phyloP scores from a whole-genome alignment of 83 land plant genomes.

The Picea abies region DNA sequence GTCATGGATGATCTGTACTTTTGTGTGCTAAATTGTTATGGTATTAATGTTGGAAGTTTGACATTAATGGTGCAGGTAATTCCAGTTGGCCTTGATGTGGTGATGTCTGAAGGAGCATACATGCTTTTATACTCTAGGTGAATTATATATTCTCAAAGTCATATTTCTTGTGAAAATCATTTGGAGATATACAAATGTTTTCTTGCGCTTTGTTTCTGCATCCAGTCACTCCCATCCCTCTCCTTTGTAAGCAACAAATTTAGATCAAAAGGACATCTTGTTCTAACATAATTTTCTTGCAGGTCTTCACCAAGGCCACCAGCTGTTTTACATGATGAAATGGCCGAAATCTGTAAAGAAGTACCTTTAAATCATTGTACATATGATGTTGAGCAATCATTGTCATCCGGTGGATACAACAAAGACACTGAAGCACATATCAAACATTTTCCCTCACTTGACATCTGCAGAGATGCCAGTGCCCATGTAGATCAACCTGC shows the following conservation, averaged over 20 bases:
- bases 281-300: background rate
- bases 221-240: background rate
- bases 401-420: background rate
- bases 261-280: background rate
- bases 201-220: constrained; percentile 2
- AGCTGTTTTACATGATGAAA: background rate
- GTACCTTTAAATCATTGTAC: background rate
- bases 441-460: background rate
- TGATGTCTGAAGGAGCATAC: constrained; percentile 26
- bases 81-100: constrained; percentile 19
- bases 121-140: constrained; percentile 37
- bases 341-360: background rate
- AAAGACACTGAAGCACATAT: background rate
- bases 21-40: background rate
- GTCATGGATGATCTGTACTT: constrained; percentile 41
- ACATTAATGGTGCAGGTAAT: constrained; percentile 20
- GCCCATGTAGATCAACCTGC: background rate
- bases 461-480: background rate
- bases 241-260: background rate
- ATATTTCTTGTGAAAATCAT: background rate
- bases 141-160: background rate
- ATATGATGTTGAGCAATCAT: background rate
- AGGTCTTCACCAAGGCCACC: constrained; percentile 17
- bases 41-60: background rate
- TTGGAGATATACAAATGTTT: background rate